Conservation (phyloP, 768 basidiomycete genomes). For the Sarcodon aspratus region DNA sequence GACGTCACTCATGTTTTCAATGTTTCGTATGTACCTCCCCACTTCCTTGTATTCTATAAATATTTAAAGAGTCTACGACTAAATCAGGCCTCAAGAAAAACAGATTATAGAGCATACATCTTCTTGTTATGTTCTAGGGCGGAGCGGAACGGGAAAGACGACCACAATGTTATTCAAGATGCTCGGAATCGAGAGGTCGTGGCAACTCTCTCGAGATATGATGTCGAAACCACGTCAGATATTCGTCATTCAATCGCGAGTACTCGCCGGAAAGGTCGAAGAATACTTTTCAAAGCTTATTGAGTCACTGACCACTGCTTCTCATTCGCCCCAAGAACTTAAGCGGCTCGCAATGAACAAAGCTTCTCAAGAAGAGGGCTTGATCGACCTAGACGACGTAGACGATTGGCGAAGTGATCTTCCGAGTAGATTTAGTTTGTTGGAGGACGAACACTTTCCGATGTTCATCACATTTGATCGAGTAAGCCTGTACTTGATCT, state of each 20-base stretch:
- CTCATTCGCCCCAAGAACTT: constrained; percentile 27
- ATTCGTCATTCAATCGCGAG: constrained; percentile 61
- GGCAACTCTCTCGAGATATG: constrained; percentile 24
- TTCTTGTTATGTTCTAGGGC: constrained; percentile 57
- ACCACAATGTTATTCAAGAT: constrained; percentile 74
- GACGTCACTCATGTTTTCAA: constrained; percentile 25
- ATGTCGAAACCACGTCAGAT: constrained; percentile 46
- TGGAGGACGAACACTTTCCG: constrained; percentile 54
- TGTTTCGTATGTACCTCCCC: constrained; percentile 15
- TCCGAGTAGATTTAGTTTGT: constrained; percentile 40
- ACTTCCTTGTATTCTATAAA: not conserved
- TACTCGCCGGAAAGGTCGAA: constrained; percentile 60
- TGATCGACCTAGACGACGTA: constrained; percentile 33
- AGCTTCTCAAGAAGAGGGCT: constrained; percentile 11
- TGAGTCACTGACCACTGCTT: constrained; percentile 27
- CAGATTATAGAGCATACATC: constrained; percentile 45
- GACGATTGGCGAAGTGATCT: constrained; percentile 28
- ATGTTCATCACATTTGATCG: constrained; percentile 58
- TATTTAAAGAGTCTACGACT: not conserved
- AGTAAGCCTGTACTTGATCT: constrained; percentile 21
- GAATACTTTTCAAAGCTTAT: constrained; percentile 48
- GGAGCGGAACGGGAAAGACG: constrained; percentile 72
- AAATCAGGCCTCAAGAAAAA: constrained; percentile 31
- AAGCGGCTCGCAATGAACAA: constrained; percentile 5
- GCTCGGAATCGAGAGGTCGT: constrained; percentile 52